Base-by-base conservation (phyloP, 495 filamentous ascomycete species). In the Cudoniella acicularis region DNA sequence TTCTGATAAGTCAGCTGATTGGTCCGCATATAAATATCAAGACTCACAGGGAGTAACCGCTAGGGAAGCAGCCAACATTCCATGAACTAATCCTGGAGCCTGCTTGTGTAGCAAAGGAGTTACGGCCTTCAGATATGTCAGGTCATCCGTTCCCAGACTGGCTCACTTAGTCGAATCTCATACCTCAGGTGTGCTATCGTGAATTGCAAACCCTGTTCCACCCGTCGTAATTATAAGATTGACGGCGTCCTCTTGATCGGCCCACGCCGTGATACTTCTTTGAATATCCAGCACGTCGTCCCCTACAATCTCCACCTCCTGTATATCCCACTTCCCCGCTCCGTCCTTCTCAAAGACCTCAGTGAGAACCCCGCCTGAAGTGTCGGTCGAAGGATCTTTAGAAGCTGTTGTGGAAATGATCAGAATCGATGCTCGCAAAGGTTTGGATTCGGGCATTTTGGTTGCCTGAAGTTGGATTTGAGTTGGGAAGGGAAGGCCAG, bases 371-470 rank as follows among this genome's bases (percentile, higher is more conserved):
- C 75, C 75, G 11, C 82, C 79, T 17, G 88, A 84, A 54, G 81
- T 78, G 74, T 98, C 94, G 1, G 90, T 85, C 17, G 87, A 83
- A 0, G 92, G 87, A 73, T 96, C 87, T 64, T 84, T 75, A 22
- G 84, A 84, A 30, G 94, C 94, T n/a, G 95, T 98, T 52, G 96
- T 94, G 1, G 94, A 98, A 45, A 98, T 81, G 65, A 98, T 81
- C 30, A 98, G 79, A 45, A 98, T 89, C 13, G 86, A 89, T 24
- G 85, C 88, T 61, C 70, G 79, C 21, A 92, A 71, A 40, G 69
- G 68, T 11, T 65, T 18, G 30, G 54, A 13, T 8, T 50, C 63
- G 23, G 72, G 67, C 67, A 79, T 77, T 10, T 47, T 64, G 41
- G 8, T 56, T 59, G 36, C 11, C 6, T 30, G 54, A 49, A 49